Conservation (phyloP, 2,329 filamentous ascomycete species). For the Pseudogymnoascus destructans region DNA sequence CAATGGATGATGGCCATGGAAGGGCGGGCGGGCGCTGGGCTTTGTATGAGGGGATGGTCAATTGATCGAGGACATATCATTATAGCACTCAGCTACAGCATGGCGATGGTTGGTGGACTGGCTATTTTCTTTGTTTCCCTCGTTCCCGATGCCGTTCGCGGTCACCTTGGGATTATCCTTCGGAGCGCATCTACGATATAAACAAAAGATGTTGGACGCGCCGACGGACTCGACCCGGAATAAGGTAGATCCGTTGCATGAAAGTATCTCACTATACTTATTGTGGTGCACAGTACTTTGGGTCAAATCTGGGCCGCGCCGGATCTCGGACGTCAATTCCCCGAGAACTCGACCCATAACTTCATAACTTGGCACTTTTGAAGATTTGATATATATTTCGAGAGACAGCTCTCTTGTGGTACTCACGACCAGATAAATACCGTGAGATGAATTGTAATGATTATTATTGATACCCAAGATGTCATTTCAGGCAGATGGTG, state of each 20-base stretch:
- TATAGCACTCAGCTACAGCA: neutral
- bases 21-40: neutral
- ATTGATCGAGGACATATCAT: slow-evolving; percentile 5
- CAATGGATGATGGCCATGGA: neutral
- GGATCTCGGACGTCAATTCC: neutral
- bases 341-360: neutral
- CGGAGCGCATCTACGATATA: slow-evolving; percentile 1
- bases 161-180: neutral
- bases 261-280: slow-evolving; percentile 7
- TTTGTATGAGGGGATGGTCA: slow-evolving; percentile 1
- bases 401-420: neutral
- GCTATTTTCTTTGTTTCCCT: neutral
- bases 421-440: neutral
- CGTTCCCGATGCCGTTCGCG: neutral
- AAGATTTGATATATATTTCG: neutral
- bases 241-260: slow-evolving; percentile 8
- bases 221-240: slow-evolving; percentile 1
- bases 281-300: neutral
- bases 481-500: neutral
- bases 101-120: neutral
- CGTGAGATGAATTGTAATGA: neutral
- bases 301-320: neutral
- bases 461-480: neutral
- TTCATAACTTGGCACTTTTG: too few relatives aligned
- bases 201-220: slow-evolving; percentile 7